Evolutionary conservation across 2,329 filamentous ascomycete species (phyloP).

Genomic region (Colletotrichum horii): DNA sequence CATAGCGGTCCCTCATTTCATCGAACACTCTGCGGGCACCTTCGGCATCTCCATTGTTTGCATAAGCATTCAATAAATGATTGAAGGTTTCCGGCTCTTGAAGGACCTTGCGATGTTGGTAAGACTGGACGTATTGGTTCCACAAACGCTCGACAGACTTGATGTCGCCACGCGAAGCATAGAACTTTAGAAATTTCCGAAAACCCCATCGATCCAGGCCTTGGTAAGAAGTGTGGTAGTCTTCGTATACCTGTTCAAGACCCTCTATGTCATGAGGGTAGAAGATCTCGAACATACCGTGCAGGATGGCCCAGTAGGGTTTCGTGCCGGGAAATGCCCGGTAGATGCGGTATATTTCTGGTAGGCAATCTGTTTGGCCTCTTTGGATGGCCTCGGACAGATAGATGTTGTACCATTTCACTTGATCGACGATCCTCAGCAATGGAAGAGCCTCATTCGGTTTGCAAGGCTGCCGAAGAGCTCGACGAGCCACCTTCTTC

Average conservation of each 20-base stretch:
- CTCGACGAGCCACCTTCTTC: slow-evolving; percentile 34
- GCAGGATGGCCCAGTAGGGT: slow-evolving; percentile 44
- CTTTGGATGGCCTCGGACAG: slow-evolving; percentile 36
- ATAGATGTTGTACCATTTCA: slow-evolving; percentile 48
- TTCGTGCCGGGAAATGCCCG: slow-evolving; percentile 43
- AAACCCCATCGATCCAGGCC: slow-evolving; percentile 49
- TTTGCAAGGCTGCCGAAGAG: slow-evolving; percentile 36
- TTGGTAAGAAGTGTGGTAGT: slow-evolving; percentile 50
- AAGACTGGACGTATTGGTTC: slow-evolving; percentile 43
- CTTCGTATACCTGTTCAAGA: slow-evolving; percentile 51
- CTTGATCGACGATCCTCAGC: slow-evolving; percentile 44
- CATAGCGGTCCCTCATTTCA: slow-evolving; percentile 61
- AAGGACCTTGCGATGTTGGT: slow-evolving; percentile 34
- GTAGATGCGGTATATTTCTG: slow-evolving; percentile 51
- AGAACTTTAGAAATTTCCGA: slow-evolving; percentile 53
- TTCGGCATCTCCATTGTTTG: slow-evolving; percentile 68
- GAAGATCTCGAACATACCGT: slow-evolving; percentile 49
- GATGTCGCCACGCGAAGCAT: slow-evolving; percentile 54
- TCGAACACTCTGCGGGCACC: slow-evolving; percentile 67
- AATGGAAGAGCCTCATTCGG: slow-evolving; percentile 40
- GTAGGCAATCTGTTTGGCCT: slow-evolving; percentile 35
- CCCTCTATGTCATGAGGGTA: slow-evolving; percentile 41
- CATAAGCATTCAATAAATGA: slow-evolving; percentile 75
- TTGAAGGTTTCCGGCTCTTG: slow-evolving; percentile 45
- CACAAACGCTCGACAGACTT: slow-evolving; percentile 49